Percentiles rank a stretch among this genome's conserved stretches.
phyloP scores from a whole-genome alignment of 2,329 filamentous ascomycete genomes.

The Colletotrichum orchidophilum region DNA sequence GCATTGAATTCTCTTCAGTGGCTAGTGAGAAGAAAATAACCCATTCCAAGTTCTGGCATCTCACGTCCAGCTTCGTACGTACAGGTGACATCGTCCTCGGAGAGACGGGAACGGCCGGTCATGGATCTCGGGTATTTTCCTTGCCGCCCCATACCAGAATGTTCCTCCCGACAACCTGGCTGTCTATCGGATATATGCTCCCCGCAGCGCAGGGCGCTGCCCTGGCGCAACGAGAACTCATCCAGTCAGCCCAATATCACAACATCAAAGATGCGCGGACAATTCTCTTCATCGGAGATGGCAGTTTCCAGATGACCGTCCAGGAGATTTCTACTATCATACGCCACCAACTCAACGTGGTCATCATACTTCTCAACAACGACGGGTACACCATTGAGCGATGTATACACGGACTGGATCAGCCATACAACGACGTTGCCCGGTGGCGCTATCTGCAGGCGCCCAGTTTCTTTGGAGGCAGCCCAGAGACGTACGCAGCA shows the following conservation, averaged over 20 bases:
- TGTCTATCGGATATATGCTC: constrained; percentile 70
- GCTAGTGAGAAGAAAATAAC: constrained; percentile 48
- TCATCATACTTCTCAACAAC: constrained; percentile 65
- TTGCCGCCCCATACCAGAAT: constrained; percentile 58
- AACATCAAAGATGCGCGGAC: constrained; percentile 53
- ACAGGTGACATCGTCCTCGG: constrained; percentile 64
- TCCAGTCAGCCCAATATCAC: constrained; percentile 40
- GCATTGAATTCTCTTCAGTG: constrained; percentile 33
- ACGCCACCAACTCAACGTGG: constrained; percentile 56
- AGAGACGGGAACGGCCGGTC: constrained; percentile 67
- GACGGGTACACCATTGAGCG: constrained; percentile 68
- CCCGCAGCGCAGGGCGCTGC: constrained; percentile 65
- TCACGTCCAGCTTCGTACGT: constrained; percentile 41
- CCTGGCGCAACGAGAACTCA: constrained; percentile 61
- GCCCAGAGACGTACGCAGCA: constrained; percentile 39
- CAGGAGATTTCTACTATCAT: constrained; percentile 75
- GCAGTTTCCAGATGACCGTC: constrained; percentile 72
- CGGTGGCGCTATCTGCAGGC: constrained; percentile 61
- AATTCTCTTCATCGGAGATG: constrained; percentile 69
- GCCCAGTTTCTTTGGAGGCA: constrained; percentile 57
- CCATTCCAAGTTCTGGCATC: constrained; percentile 58
- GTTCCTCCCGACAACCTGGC: constrained; percentile 64
- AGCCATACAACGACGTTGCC: constrained; percentile 65
- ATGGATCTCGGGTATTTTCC: constrained; percentile 60
- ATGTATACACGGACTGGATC: constrained; percentile 62